Evolutionary conservation across 257 asterid genomes (phyloP).

Genomic region (Solanum habrochaites): DNA sequence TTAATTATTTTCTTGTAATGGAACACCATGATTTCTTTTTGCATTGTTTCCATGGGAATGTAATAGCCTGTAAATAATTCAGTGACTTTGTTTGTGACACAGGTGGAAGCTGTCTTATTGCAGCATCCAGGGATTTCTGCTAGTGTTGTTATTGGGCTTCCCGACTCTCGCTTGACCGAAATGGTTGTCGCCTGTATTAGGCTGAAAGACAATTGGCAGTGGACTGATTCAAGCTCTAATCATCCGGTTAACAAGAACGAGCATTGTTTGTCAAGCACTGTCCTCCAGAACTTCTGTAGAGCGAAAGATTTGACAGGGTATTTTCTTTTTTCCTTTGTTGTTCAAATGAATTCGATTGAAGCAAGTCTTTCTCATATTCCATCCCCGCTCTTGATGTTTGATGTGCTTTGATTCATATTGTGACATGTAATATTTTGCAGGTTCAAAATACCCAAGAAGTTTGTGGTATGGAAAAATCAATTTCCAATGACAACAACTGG

Average conservation of each 20-base stretch:
- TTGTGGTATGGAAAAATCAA: constrained; percentile 39
- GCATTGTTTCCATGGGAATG: not conserved
- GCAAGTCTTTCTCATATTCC: not conserved
- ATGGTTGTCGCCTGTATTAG: constrained; percentile 60
- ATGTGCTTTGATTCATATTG: not conserved
- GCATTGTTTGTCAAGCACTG: constrained; percentile 34
- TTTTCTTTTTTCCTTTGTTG: not conserved
- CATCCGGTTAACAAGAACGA: constrained; percentile 9
- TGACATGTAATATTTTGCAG: constrained; percentile 20
- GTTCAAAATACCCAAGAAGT: constrained; percentile 63
- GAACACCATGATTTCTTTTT: not conserved
- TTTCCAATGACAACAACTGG: constrained; percentile 78
- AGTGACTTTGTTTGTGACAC: constrained; percentile 2
- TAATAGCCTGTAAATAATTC: not conserved
- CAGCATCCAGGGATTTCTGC: constrained; percentile 66
- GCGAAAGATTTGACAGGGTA: constrained; percentile 61
- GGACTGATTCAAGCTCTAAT: constrained; percentile 34
- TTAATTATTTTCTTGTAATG: not conserved
- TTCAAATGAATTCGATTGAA: not conserved
- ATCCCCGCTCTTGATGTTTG: not conserved
- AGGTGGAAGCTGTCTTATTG: constrained; percentile 66
- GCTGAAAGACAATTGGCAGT: constrained; percentile 51
- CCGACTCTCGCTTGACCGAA: constrained; percentile 60
- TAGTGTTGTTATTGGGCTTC: constrained; percentile 54
- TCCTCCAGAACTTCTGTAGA: constrained; percentile 54